These are phyloP conservation scores for Saccharomycopsis fodiens DNA, from an alignment of 805 yeast genomes.

Conservation along the genomic window DNA sequence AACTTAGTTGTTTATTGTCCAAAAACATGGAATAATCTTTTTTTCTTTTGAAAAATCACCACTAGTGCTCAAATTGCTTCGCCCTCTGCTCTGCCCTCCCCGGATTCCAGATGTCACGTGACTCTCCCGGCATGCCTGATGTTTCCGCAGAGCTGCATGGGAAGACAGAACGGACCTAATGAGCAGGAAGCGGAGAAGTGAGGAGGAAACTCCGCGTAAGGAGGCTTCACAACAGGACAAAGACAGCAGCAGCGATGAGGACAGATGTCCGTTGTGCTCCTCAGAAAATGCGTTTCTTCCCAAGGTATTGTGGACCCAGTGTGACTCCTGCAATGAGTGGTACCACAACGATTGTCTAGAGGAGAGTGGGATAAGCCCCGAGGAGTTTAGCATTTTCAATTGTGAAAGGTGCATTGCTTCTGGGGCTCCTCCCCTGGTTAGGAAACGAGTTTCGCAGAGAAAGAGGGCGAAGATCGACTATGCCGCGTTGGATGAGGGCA, in stretches of 20 bases:
- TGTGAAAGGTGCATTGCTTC: constrained; percentile 40
- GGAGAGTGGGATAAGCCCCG: constrained; percentile 31
- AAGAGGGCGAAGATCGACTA: constrained; percentile 58
- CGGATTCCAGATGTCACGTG: background rate
- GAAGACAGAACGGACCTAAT: background rate
- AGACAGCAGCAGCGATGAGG: background rate
- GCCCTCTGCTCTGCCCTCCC: too few relatives aligned
- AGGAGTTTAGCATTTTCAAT: constrained; percentile 41
- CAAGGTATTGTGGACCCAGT: constrained; percentile 43
- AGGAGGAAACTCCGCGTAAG: background rate
- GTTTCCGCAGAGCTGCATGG: background rate
- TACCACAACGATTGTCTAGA: constrained; percentile 44
- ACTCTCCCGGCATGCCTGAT: background rate
- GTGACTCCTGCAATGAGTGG: constrained; percentile 50
- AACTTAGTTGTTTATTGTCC: too few relatives aligned
- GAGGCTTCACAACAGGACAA: background rate
- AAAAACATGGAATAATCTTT: too few relatives aligned
- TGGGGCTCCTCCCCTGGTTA: constrained; percentile 39
- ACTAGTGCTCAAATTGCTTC: too few relatives aligned
- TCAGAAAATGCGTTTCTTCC: background rate
- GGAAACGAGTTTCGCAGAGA: constrained; percentile 49
- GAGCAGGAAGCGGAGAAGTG: background rate
- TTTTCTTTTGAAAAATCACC: too few relatives aligned
- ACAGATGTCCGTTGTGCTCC: background rate
- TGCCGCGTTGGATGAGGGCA: constrained; percentile 72